phyloP scores from a whole-genome alignment of 306 rosid species.

The Dicorynia guianensis region DNA sequence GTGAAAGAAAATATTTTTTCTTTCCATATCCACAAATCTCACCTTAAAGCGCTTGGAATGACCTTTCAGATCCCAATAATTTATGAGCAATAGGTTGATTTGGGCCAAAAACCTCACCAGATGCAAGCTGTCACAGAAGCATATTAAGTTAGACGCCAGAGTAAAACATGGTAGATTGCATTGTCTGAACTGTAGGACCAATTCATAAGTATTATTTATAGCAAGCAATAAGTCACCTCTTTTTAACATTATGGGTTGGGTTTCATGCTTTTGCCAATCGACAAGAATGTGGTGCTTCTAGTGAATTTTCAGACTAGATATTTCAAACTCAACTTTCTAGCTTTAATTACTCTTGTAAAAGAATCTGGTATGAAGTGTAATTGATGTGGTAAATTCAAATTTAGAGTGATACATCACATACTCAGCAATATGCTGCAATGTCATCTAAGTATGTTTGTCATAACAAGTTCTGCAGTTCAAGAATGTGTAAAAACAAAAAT shows the following conservation, averaged over 20 bases:
- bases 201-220: neutral
- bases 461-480: conserved; percentile 2
- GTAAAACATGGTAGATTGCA: conserved; percentile 23
- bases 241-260: too few relatives aligned
- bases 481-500: neutral
- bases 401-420: neutral
- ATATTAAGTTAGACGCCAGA: conserved; percentile 34
- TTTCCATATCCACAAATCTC: conserved; percentile 32
- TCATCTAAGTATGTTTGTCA: neutral
- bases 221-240: neutral
- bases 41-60: conserved; percentile 97
- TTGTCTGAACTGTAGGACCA: neutral
- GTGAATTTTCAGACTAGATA: neutral
- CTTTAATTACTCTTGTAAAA: conserved; percentile 14
- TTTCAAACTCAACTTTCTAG: conserved; percentile 11
- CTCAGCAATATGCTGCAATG: neutral
- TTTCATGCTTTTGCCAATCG: too few relatives aligned
- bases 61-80: conserved; percentile 90
- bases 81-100: conserved; percentile 93
- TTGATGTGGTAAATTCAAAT: conserved; percentile 8
- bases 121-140: conserved; percentile 74
- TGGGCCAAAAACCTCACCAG: conserved; percentile 95
- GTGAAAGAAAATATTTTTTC: neutral
- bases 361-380: conserved; percentile 2
- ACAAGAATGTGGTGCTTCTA: conserved; percentile 18